Evolutionary conservation across 257 asterid genomes (phyloP).

Genomic region (Capsicum pubescens): DNA sequence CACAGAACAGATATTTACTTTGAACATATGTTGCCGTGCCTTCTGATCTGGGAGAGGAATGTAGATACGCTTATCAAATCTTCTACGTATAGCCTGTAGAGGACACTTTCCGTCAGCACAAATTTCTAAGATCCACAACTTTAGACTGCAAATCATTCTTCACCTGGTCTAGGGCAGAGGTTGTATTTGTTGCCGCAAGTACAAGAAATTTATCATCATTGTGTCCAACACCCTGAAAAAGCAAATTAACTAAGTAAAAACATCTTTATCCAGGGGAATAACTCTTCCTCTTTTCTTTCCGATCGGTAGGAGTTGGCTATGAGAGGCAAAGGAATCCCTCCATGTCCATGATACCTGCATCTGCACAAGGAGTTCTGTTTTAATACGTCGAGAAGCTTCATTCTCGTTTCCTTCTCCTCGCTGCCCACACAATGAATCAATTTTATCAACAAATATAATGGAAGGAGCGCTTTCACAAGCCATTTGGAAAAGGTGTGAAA

Average conservation of each 20-base stretch:
- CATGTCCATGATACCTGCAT: constrained; percentile 63
- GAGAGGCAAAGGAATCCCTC: background rate
- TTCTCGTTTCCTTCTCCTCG: constrained; percentile 99
- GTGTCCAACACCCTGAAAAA: constrained; percentile 91
- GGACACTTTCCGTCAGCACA: background rate
- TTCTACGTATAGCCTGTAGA: constrained; percentile 81
- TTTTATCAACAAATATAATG: constrained; percentile 89
- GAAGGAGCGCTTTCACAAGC: constrained; percentile 97
- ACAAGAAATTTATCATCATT: constrained; percentile 98
- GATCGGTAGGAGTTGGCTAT: background rate
- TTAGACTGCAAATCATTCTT: background rate
- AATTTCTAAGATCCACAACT: background rate
- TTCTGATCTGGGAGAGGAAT: constrained; percentile 95
- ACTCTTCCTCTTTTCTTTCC: background rate
- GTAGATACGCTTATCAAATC: constrained; percentile 95
- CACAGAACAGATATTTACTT: constrained; percentile 48
- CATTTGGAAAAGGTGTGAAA: constrained; percentile 94
- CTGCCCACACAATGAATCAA: constrained; percentile 90
- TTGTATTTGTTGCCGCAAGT: constrained; percentile 98
- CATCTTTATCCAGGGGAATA: background rate
- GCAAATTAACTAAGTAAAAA: constrained; percentile 9
- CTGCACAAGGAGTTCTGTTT: constrained; percentile 95
- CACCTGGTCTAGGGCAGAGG: constrained; percentile 98
- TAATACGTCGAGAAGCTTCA: constrained; percentile 96
- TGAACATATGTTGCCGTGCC: constrained; percentile 98